These are phyloP conservation scores for Carex myosuroides DNA, from an alignment of 176 grass and related monocot genomes.

Conservation along the genomic window DNA sequence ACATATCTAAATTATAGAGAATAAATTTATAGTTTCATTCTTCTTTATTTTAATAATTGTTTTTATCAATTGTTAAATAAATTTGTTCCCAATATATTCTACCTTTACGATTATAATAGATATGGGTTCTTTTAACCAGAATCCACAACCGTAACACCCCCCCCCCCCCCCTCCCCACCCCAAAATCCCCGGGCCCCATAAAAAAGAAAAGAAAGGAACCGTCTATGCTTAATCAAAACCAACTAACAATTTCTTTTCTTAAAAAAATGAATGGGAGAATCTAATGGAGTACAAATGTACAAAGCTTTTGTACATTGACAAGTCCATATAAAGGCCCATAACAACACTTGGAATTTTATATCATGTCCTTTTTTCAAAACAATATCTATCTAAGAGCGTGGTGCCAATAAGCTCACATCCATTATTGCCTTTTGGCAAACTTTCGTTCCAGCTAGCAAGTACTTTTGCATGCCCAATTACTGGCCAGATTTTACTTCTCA, in stretches of 20 bases:
- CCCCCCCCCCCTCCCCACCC: neutral
- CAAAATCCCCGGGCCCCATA: neutral
- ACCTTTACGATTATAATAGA: neutral
- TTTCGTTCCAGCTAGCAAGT: neutral
- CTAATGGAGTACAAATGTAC: conserved; percentile 3
- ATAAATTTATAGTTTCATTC: too few relatives aligned
- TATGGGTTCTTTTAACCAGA: neutral
- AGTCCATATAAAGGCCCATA: neutral
- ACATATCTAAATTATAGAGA: too few relatives aligned
- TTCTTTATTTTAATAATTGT: too few relatives aligned
- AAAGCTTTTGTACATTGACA: conserved; percentile 10
- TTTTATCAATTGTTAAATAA: too few relatives aligned
- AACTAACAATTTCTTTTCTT: neutral
- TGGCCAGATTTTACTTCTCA: neutral
- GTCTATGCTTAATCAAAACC: neutral
- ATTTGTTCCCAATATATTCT: neutral
- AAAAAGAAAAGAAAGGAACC: neutral
- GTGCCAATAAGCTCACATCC: conserved; percentile 1
- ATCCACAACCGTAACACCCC: neutral
- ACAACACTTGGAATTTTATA: conserved; percentile 16
- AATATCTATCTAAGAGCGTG: neutral
- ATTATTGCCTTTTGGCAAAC: conserved; percentile 9
- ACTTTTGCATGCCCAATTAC: conserved; percentile 11
- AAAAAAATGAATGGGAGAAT: neutral
- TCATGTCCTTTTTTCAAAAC: conserved; percentile 17